phyloP scores from a whole-genome alignment of 2,329 filamentous ascomycete species.

The Claviceps arundinis region DNA sequence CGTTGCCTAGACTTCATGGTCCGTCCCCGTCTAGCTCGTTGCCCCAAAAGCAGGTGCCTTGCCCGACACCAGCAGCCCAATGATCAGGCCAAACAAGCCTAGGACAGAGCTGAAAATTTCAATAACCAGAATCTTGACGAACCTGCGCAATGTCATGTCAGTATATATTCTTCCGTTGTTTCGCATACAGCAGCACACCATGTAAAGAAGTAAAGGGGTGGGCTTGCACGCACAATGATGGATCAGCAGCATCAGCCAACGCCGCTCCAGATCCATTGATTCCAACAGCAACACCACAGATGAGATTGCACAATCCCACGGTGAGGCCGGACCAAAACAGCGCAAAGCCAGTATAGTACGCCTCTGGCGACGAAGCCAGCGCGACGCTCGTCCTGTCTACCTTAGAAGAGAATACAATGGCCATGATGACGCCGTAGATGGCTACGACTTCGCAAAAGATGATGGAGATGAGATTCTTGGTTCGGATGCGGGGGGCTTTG shows the following conservation, averaged over 20 bases:
- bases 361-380: slow-evolving; percentile 56
- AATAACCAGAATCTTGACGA: slow-evolving; percentile 97
- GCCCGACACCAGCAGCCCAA: slow-evolving; percentile 76
- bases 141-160: slow-evolving; percentile 38
- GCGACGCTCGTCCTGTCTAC: slow-evolving; percentile 52
- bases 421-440: slow-evolving; percentile 99
- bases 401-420: slow-evolving; percentile 93
- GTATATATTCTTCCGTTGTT: slow-evolving; percentile 1
- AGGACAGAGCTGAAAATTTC: slow-evolving; percentile 98
- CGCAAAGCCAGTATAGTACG: slow-evolving; percentile 90
- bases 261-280: slow-evolving; percentile 98
- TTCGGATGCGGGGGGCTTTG: slow-evolving; percentile 91
- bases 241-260: slow-evolving; percentile 86
- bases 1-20: neutral
- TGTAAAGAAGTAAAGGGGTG: neutral
- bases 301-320: slow-evolving; percentile 87
- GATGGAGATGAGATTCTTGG: slow-evolving; percentile 98
- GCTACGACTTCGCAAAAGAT: slow-evolving; percentile 99
- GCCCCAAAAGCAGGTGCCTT: slow-evolving; percentile 44
- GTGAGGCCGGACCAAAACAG: slow-evolving; percentile 94
- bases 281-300: slow-evolving; percentile 91
- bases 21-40: slow-evolving; percentile 1
- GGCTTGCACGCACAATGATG: slow-evolving; percentile 57
- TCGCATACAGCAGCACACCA: too few species aligned
- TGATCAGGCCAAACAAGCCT: slow-evolving; percentile 89